Evolutionary conservation across 177 flowering plant genomes (phyloP).

Genomic region (Vitis hybrid): DNA sequence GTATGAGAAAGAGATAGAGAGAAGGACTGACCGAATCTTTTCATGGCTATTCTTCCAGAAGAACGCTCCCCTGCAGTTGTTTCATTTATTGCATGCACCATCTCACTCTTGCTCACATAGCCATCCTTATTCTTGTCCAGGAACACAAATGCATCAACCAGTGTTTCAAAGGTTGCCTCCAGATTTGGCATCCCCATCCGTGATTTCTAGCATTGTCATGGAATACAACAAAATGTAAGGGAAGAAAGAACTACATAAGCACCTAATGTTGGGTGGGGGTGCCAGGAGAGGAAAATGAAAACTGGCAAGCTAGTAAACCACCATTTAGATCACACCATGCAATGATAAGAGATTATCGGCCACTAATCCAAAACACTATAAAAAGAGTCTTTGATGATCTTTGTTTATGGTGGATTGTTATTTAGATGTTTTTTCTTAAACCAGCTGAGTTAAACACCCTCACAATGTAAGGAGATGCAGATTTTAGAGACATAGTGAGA

Average conservation of each 20-base stretch:
- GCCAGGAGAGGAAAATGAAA: neutral
- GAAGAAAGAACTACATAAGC: neutral
- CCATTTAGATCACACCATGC: slow-evolving; percentile 1
- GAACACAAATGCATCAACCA: slow-evolving; percentile 91
- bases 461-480: neutral
- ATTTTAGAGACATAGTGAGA: neutral
- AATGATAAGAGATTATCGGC: neutral
- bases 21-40: slow-evolving; percentile 74
- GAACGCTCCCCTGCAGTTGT: slow-evolving; percentile 76
- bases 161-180: slow-evolving; percentile 79
- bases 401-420: neutral
- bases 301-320: neutral
- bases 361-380: neutral
- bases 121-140: slow-evolving; percentile 97
- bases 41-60: slow-evolving; percentile 84
- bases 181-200: slow-evolving; percentile 72
- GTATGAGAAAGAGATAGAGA: slow-evolving; percentile 25
- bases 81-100: slow-evolving; percentile 87
- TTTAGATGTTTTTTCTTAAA: too few species aligned
- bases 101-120: slow-evolving; percentile 91
- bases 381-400: neutral
- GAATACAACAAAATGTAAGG: slow-evolving; percentile 21
- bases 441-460: too few species aligned
- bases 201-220: slow-evolving; percentile 64
- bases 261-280: neutral